phyloP scores from a whole-genome alignment of 805 yeast species.

The Kregervanrija fluxuum region DNA sequence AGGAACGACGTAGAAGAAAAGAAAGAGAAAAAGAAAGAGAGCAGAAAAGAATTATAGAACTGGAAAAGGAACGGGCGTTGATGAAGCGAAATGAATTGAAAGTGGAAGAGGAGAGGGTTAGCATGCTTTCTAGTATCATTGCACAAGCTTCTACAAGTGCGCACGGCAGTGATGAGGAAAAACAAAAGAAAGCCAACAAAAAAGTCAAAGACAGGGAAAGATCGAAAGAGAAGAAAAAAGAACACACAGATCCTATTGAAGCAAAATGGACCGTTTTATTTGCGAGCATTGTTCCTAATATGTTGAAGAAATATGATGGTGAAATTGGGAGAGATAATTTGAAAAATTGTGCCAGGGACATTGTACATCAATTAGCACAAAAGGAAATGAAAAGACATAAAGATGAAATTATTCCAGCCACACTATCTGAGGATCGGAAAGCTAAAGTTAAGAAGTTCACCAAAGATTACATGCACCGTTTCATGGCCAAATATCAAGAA shows the following conservation, averaged over 20 bases:
- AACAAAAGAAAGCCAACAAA: constrained; percentile 12
- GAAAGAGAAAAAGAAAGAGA: constrained; percentile 14
- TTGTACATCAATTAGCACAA: constrained; percentile 55
- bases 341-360: constrained; percentile 74
- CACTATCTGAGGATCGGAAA: constrained; percentile 56
- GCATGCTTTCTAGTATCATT: constrained; percentile 23
- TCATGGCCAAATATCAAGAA: constrained; percentile 38
- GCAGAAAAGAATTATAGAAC: constrained; percentile 24
- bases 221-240: constrained; percentile 15
- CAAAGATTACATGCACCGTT: constrained; percentile 60
- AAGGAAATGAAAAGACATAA: constrained; percentile 57
- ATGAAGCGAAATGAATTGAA: constrained; percentile 22
- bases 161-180: constrained; percentile 11
- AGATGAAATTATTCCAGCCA: constrained; percentile 38
- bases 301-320: constrained; percentile 56
- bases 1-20: constrained; percentile 6
- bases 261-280: constrained; percentile 41
- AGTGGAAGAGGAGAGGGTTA: constrained; percentile 18
- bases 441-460: constrained; percentile 63
- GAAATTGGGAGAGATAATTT: constrained; percentile 66
- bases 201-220: constrained; percentile 1
- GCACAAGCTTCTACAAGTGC: constrained; percentile 21
- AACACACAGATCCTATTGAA: constrained; percentile 20
- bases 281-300: constrained; percentile 74
- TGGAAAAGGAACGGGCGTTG: constrained; percentile 30